phyloP scores from a whole-genome alignment of 2,329 filamentous ascomycete genomes.

The Diaporthe eres region DNA sequence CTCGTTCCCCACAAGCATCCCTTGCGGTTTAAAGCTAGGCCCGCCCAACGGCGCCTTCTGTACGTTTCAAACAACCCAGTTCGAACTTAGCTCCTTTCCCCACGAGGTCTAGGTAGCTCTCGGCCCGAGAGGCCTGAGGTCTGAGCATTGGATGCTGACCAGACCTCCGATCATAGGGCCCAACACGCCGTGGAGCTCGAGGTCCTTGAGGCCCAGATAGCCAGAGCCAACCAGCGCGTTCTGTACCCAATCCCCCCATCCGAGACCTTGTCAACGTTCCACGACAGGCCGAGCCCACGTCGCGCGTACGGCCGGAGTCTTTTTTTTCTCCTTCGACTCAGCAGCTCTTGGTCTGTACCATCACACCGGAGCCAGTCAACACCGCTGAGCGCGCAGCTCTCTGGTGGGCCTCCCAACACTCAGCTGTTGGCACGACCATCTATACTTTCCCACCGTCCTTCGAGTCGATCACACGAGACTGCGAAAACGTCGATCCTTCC shows the following conservation, averaged over 20 bases:
- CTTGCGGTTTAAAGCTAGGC: constrained; percentile 22
- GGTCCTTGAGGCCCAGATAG: constrained; percentile 4
- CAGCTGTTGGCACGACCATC: neutral
- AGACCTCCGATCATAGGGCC: constrained; percentile 10
- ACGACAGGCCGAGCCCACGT: constrained; percentile 25
- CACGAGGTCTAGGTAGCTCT: constrained; percentile 11
- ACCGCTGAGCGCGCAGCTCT: constrained; percentile 2
- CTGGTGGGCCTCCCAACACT: neutral
- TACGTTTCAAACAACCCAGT: constrained; percentile 39
- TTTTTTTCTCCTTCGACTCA: neutral
- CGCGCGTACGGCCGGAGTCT: constrained; percentile 29
- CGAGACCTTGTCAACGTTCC: constrained; percentile 20
- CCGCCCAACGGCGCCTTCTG: constrained; percentile 38
- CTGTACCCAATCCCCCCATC: neutral
- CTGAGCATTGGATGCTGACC: constrained; percentile 38
- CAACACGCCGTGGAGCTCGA: constrained; percentile 14
- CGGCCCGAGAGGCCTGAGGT: constrained; percentile 1
- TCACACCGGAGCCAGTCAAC: neutral
- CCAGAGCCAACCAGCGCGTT: constrained; percentile 14
- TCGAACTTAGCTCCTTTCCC: constrained; percentile 31
- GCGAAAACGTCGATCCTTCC: neutral
- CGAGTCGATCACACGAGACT: constrained; percentile 26
- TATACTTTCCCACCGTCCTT: neutral
- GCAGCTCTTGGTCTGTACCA: neutral
- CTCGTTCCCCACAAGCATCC: constrained; percentile 25